Evolutionary conservation across 805 yeast species (phyloP).

Genomic region (Kuraishia capsulata): DNA sequence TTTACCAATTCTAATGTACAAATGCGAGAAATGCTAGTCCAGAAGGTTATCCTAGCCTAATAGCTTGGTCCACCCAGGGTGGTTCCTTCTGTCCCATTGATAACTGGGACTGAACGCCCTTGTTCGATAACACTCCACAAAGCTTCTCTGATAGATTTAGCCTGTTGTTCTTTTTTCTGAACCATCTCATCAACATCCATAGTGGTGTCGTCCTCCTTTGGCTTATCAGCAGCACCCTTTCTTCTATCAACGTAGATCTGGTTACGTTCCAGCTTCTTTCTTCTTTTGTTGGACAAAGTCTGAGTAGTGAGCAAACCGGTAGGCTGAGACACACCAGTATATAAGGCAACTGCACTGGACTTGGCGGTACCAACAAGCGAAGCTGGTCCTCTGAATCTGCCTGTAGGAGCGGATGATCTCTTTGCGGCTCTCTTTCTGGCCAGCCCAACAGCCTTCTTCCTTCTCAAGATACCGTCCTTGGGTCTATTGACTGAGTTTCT

Average conservation of each 20-base stretch:
- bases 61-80: constrained; percentile 70
- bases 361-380: constrained; percentile 9
- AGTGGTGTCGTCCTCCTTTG: constrained; percentile 29
- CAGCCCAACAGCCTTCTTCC: constrained; percentile 38
- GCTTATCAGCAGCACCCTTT: constrained; percentile 33
- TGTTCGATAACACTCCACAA: constrained; percentile 69
- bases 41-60: too few relatives aligned
- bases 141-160: constrained; percentile 50
- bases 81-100: constrained; percentile 60
- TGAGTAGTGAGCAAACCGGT: constrained; percentile 34
- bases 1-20: too few relatives aligned
- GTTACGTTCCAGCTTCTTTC: constrained; percentile 74
- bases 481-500: constrained; percentile 79
- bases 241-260: constrained; percentile 60
- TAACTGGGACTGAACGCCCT: constrained; percentile 32
- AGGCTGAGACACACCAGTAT: constrained; percentile 23
- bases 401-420: constrained; percentile 31
- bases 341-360: constrained; percentile 31
- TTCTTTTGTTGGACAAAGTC: constrained; percentile 68
- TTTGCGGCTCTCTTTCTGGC: constrained; percentile 44
- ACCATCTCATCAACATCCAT: constrained; percentile 41
- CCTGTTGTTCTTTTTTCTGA: constrained; percentile 12
- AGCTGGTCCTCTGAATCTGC: background rate
- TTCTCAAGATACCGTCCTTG: constrained; percentile 43
- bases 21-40: too few relatives aligned